Base-by-base conservation (phyloP, 495 filamentous ascomycete species). In the Aspergillus nidulans region DNA sequence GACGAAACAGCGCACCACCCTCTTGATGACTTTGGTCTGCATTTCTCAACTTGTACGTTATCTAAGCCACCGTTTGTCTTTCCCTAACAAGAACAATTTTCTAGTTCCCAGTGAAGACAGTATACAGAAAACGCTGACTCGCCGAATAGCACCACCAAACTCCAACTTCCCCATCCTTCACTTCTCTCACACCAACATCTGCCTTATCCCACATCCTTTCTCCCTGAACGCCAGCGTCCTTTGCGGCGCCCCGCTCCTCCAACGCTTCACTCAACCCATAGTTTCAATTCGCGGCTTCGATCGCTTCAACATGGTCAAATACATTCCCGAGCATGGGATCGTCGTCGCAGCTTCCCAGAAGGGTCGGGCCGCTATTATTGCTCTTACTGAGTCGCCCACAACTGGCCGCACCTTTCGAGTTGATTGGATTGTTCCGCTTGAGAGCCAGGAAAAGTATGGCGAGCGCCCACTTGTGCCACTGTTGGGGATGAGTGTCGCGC, bases 301-400 rank as follows among this genome's bases (percentile, higher is more conserved):
- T 62, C 86, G 92, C 4, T 74, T 96, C 23, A 89, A 87, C 70
- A 87, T 92, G 82, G 69, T 86, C 6, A 71, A 83, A 21, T 81
- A 88, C 51, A 81, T 97, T 23, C 88, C 89, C 0, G 88, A 94
- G 54, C 77, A 95, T 16, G 88, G 83, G 6, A 73, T 97, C 25
- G 81, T 95, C 4, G 71, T 92, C 8, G 79, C 85, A 0, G 92
- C 82, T 6, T 86, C 85, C 4, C 81, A 89, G 42, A 81, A 78
- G 48, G 94, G 94, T 15, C 81, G 87, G 9, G 89, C 86, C 9
- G 88, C 81, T 1, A 71, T 97, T 2, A 71, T 96, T 32, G 82
- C 86, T 1, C 73, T 92, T 24, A 92, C 89, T 3, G 66, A 76
- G 56, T 64, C 69, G 36, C 52, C 71, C 34, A 51, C 63, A 2